Evolutionary conservation across 139 green algal genomes (phyloP).

Genomic region (Ettlia oleoabundans): DNA sequence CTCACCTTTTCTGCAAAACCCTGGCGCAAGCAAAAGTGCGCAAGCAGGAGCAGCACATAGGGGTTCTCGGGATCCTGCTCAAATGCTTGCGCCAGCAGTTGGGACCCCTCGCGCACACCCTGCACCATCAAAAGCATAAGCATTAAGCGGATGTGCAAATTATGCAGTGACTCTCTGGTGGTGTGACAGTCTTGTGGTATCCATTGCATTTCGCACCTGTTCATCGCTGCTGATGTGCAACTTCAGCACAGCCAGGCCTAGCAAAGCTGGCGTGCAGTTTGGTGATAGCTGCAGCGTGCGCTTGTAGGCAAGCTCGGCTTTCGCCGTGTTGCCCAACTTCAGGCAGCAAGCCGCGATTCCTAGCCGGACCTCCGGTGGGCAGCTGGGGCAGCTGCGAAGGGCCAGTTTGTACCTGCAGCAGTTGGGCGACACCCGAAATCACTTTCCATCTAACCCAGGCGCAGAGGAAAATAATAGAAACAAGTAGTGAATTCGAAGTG

Average conservation of each 20-base stretch:
- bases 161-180: too few relatives aligned
- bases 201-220: background rate
- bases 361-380: slow-evolving; percentile 83
- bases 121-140: slow-evolving; percentile 41
- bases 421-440: background rate
- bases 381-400: slow-evolving; percentile 67
- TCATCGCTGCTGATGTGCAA: slow-evolving; percentile 10
- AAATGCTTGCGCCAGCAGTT: slow-evolving; percentile 78
- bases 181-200: too few relatives aligned
- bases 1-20: slow-evolving; percentile 50
- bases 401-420: slow-evolving; percentile 68
- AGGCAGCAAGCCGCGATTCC: slow-evolving; percentile 84
- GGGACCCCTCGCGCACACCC: slow-evolving; percentile 70
- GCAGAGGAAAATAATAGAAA: background rate
- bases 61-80: slow-evolving; percentile 69
- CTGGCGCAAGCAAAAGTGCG: slow-evolving; percentile 78
- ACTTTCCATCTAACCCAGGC: background rate
- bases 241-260: slow-evolving; percentile 75
- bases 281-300: slow-evolving; percentile 81
- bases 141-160: background rate
- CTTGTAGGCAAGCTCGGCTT: slow-evolving; percentile 64
- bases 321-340: slow-evolving; percentile 63
- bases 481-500: background rate
- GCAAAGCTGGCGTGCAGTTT: slow-evolving; percentile 68
- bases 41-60: slow-evolving; percentile 65